phyloP scores from a whole-genome alignment of 2,329 filamentous ascomycete species.

The Ophiocordyceps camponoti-saundersi region DNA sequence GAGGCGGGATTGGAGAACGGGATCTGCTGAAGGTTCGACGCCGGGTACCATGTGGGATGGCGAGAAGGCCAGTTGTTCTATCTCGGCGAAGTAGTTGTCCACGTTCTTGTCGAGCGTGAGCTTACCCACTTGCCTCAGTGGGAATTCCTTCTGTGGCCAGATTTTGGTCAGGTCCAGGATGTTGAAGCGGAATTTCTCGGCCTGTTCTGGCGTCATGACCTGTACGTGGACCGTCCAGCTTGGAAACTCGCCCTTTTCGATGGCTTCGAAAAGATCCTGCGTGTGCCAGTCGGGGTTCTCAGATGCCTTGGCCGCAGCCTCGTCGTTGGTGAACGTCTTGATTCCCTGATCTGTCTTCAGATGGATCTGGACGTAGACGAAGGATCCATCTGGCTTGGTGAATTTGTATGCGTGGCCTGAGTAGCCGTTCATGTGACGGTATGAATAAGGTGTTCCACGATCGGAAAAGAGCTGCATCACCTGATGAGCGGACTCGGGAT shows the following conservation, averaged over 20 bases:
- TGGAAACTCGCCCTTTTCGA: slow-evolving; percentile 41
- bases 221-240: slow-evolving; percentile 50
- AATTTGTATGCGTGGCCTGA: slow-evolving; percentile 52
- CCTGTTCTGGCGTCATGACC: slow-evolving; percentile 42
- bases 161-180: slow-evolving; percentile 55
- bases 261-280: slow-evolving; percentile 47
- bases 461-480: slow-evolving; percentile 51
- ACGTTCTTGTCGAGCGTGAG: slow-evolving; percentile 49
- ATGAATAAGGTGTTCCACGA: slow-evolving; percentile 47
- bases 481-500: slow-evolving; percentile 46
- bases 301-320: slow-evolving; percentile 33
- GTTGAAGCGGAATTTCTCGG: slow-evolving; percentile 42
- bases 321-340: slow-evolving; percentile 40
- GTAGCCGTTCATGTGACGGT: slow-evolving; percentile 52
- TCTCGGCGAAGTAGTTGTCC: slow-evolving; percentile 52
- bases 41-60: slow-evolving; percentile 48
- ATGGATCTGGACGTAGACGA: slow-evolving; percentile 50
- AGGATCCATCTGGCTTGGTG: slow-evolving; percentile 46
- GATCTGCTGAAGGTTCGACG: slow-evolving; percentile 43
- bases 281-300: slow-evolving; percentile 46
- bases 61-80: slow-evolving; percentile 51
- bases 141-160: slow-evolving; percentile 47
- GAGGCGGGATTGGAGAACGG: slow-evolving; percentile 41
- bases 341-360: slow-evolving; percentile 45
- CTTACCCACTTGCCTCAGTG: slow-evolving; percentile 41